Base-by-base conservation (phyloP, 2,329 filamentous ascomycete genomes). In the Penicillium thymicola region DNA sequence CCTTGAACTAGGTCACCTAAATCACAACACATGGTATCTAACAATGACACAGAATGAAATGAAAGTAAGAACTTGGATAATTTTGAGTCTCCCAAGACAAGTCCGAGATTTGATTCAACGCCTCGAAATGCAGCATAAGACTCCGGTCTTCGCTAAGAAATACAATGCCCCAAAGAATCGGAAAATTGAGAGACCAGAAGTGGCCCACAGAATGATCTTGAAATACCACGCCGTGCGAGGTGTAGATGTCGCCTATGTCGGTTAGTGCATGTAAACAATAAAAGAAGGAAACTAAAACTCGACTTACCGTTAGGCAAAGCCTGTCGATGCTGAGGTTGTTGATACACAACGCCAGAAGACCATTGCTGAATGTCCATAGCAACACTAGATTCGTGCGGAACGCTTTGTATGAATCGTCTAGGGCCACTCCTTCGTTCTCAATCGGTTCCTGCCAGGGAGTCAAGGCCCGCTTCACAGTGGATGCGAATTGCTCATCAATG, bases 341-440 rank as follows among this genome's bases (percentile, higher is more conserved):
- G 66, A 97, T 93, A 62, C 86, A 81, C 56, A 97, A 85, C 46
- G 90, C 87, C 55, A 97, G 80, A 38, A 92, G 75, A 54, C 87
- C 89, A 77, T 97, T 97, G 60, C 89, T 92, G 75, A 97, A 96
- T 63, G 97, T 86, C 93, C 93, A 97, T 6, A 86, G 80, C 21
- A 92, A 86, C 54, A 96, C 90, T 61, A 97, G 81, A 70, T 90
- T 90, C 13, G 93, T 97, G 80, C 93, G 84, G 91, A 97, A 97
- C 78, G 90, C 92, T 81, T 97, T 97, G 85, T 97, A 97, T 23
- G 90, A 95, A 75, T 97, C 93, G 68, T 97, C 92, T 43, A 96
- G 83, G 11, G 90, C 90, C 78, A 92, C 92, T 73, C 86, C 85
- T 68, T 92, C 89, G 27, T 84, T 77, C 72, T 94, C 89, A 53